Evolutionary conservation across 2,329 filamentous ascomycete genomes (phyloP).

Genomic region (Epichloe amarillans): DNA sequence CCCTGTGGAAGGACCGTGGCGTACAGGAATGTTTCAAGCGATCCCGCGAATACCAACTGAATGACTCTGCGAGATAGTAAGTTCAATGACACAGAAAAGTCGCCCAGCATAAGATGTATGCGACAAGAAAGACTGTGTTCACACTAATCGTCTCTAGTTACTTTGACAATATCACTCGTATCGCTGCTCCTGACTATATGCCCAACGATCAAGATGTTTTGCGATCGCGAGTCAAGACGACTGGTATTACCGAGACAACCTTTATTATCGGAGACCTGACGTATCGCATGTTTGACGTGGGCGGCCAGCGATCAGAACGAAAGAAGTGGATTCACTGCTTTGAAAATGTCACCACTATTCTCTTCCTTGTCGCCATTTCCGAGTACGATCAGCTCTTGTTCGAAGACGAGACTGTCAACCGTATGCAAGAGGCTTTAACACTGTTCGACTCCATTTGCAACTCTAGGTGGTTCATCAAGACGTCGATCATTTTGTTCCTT

Average conservation of each 20-base stretch:
- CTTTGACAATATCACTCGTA: slow-evolving; percentile 88
- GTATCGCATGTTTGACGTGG: slow-evolving; percentile 94
- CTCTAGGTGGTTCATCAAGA: slow-evolving; percentile 82
- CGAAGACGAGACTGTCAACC: slow-evolving; percentile 91
- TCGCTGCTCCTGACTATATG: slow-evolving; percentile 82
- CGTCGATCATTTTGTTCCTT: slow-evolving; percentile 76
- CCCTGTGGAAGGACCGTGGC: slow-evolving; percentile 83
- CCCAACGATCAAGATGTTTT: slow-evolving; percentile 93
- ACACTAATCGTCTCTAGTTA: slow-evolving; percentile 49
- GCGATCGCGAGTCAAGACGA: slow-evolving; percentile 78
- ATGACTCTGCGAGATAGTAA: slow-evolving; percentile 92
- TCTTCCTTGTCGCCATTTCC: slow-evolving; percentile 92
- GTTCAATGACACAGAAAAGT: not conserved
- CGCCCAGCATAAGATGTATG: not conserved
- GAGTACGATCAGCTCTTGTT: slow-evolving; percentile 95
- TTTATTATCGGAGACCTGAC: slow-evolving; percentile 87
- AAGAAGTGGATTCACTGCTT: slow-evolving; percentile 99
- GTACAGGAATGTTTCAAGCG: slow-evolving; percentile 93
- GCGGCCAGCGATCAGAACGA: slow-evolving; percentile 80
- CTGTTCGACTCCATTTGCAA: slow-evolving; percentile 82
- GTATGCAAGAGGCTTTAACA: slow-evolving; percentile 82
- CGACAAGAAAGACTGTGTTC: not conserved
- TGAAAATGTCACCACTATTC: slow-evolving; percentile 92
- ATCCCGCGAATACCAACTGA: slow-evolving; percentile 89
- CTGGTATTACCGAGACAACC: slow-evolving; percentile 88